Evolutionary conservation across 208 protist genomes (phyloP), one percentile per base, ranked within the genome.

Genomic region (Wallacemonas rigidus): DNA sequence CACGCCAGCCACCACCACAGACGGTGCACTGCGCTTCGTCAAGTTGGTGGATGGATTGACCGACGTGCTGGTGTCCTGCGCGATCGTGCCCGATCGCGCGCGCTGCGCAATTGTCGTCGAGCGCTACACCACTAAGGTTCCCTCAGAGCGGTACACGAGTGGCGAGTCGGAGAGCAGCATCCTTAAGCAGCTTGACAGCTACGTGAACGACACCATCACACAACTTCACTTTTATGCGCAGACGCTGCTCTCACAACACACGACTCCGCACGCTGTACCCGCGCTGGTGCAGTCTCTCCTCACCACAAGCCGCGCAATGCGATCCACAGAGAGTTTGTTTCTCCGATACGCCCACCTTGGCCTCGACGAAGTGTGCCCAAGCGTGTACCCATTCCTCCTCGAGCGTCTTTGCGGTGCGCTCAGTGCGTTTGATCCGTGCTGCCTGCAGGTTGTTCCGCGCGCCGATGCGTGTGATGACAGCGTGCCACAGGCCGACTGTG

Each of bases 61-160:
- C 36, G 92, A 97, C 77, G 85, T 94, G 35, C 79, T 97, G 53
- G 90, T 93, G 2, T 97, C 92, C 9, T 97, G 92, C 73, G 77
- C 81, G 7, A 69, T 97, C 43, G 69, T 71, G 57, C 67, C 89
- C 3, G 43, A 69, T 54, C 58, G 50, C 40, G 72, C 79, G 71
- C 53, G 36, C 9, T 47, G 26, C 40, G 61, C 58, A 1, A 73
- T 96, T 43, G 60, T 86, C 17, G 60, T 94, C 1, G 79, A 93
- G 53, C 84, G 82, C 15, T 96, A 87, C 77, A 62, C 87, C 2
- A 93, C 88, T 4, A 88, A 88, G 54, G 77, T 90, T 7, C 89
- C 91, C 26, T 75, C 77, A 8, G 85, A 94, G 74, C 81, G 88
- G 1, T 90, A 92, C 73, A 86, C 81, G 44, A 85, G 80, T 65